These are phyloP conservation scores for Xylaria sp. DNA, from an alignment of 2,329 filamentous ascomycete species.

Conservation along the genomic window DNA sequence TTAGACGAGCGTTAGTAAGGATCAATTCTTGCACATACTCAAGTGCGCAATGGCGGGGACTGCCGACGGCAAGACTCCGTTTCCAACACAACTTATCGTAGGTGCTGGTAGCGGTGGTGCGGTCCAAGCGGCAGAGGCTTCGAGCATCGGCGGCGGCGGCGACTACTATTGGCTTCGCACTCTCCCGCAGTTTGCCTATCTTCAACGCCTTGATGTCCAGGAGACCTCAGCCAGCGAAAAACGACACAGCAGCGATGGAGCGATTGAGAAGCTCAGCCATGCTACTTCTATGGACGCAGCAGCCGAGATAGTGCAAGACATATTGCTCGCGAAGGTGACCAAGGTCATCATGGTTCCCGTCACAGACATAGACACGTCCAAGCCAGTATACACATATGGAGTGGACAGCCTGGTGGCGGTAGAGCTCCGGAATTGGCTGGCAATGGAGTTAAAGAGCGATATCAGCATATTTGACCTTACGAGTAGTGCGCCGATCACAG, in stretches of 20 bases:
- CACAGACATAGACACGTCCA: conserved; percentile 17
- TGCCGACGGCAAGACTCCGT: conserved; percentile 17
- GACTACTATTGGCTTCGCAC: conserved; percentile 25
- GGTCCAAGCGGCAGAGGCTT: conserved; percentile 11
- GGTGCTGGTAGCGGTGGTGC: conserved; percentile 19
- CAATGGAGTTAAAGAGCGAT: conserved; percentile 19
- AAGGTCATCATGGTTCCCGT: conserved; percentile 15
- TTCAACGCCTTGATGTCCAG: conserved; percentile 17
- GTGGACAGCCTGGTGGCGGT: conserved; percentile 28
- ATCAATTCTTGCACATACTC: conserved; percentile 22
- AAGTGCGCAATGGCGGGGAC: conserved; percentile 19
- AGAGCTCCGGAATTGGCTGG: conserved; percentile 29
- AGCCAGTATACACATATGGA: conserved; percentile 25
- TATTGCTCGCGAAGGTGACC: conserved; percentile 19
- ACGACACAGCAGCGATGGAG: background rate
- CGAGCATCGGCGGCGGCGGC: conserved; percentile 2
- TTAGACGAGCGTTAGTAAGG: conserved; percentile 19
- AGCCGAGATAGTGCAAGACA: conserved; percentile 18
- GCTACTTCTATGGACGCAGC: conserved; percentile 22
- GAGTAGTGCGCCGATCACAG: conserved; percentile 23
- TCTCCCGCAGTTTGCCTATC: conserved; percentile 23
- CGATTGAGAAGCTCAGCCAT: conserved; percentile 13
- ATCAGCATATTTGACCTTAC: conserved; percentile 27
- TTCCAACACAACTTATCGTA: conserved; percentile 17
- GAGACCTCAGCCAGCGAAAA: conserved; percentile 15